phyloP scores from a whole-genome alignment of 1,284 basidiomycete genomes.

The Tetrapyrgos nigripes region DNA sequence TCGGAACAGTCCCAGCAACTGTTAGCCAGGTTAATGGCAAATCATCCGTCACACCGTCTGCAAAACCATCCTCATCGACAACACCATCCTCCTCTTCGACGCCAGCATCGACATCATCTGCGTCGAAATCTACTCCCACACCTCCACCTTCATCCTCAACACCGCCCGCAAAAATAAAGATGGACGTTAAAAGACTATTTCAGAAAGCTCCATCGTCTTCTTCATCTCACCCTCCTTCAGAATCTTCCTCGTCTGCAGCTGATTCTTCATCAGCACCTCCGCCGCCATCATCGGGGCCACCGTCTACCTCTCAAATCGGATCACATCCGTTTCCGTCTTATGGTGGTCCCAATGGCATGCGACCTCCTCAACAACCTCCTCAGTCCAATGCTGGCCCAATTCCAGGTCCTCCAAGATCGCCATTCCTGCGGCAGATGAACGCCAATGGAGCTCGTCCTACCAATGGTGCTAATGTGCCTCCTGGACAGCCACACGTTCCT shows the following conservation, averaged over 20 bases:
- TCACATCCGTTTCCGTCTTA: slow-evolving; percentile 51
- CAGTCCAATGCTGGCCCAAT: slow-evolving; percentile 39
- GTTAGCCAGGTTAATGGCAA: slow-evolving; percentile 64
- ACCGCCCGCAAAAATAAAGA: slow-evolving; percentile 45
- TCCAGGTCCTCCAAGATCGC: slow-evolving; percentile 71
- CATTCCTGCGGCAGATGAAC: slow-evolving; percentile 66
- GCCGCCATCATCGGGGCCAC: slow-evolving; percentile 33
- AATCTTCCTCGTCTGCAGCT: slow-evolving; percentile 47
- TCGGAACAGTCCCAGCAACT: slow-evolving; percentile 73
- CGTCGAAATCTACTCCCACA: slow-evolving; percentile 36
- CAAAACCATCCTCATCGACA: slow-evolving; percentile 39
- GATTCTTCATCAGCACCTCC: slow-evolving; percentile 50
- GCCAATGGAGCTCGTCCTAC: slow-evolving; percentile 64
- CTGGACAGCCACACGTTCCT: slow-evolving; percentile 52
- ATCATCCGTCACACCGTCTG: slow-evolving; percentile 39
- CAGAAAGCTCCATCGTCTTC: slow-evolving; percentile 52
- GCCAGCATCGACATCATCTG: slow-evolving; percentile 36
- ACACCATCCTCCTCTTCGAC: slow-evolving; percentile 41
- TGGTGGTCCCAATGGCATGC: slow-evolving; percentile 45
- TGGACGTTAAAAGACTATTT: slow-evolving; percentile 75
- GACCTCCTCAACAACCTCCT: slow-evolving; percentile 38
- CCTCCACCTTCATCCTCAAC: slow-evolving; percentile 32
- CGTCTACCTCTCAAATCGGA: slow-evolving; percentile 50
- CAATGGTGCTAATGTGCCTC: slow-evolving; percentile 56
- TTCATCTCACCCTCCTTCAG: slow-evolving; percentile 42